Base-by-base conservation (phyloP, 345 rosid species). In the Eutrema yunnanense region DNA sequence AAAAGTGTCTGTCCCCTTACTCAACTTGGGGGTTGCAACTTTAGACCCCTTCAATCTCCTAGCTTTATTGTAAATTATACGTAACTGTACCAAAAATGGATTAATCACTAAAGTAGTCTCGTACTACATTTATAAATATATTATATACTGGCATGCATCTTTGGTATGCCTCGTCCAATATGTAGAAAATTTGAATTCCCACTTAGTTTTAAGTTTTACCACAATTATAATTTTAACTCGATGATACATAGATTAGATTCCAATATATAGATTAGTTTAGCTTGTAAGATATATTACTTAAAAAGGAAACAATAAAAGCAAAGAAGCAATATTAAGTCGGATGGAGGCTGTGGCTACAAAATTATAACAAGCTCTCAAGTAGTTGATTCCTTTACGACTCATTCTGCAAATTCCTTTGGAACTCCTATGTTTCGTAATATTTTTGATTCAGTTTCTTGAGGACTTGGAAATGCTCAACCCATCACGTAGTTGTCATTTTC, bases 21-120 rank as follows among this genome's bases (percentile, higher is more conserved):
- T 53, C 61, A 62, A 33, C 64, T 68, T 46, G 50, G 29, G 62
- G 65, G 65, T 53, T 36, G 65, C 74, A 75, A 61, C 79, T 75
- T 68, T 68, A 69, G 69, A 60, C 69, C 19, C 62, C 69, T 67
- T 74, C 61, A 34, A 8, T 16, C 67, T 44, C 34, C 6, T 51
- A 34, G 5, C 68, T 61, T 74, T 66, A 8, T 65, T 49, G 30
- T 29, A 29, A 7, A 14, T 29, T 40, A 66, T 32, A 58, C 13
- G 14, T 41, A 44, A 22, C 50, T 37, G 56, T 38, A n/a, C n/a
- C 52, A 49, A 6, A 74, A 22, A 33, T 57, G 37, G 27, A 49
- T 66, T 49, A 56, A 65, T 40, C 43, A 73, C 7, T 47, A 57
- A 55, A 64, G 14, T 64, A 10, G 14, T 32, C 66, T 48, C 36